phyloP scores from a whole-genome alignment of 2,329 filamentous ascomycete species.

The Fusarium sp. region DNA sequence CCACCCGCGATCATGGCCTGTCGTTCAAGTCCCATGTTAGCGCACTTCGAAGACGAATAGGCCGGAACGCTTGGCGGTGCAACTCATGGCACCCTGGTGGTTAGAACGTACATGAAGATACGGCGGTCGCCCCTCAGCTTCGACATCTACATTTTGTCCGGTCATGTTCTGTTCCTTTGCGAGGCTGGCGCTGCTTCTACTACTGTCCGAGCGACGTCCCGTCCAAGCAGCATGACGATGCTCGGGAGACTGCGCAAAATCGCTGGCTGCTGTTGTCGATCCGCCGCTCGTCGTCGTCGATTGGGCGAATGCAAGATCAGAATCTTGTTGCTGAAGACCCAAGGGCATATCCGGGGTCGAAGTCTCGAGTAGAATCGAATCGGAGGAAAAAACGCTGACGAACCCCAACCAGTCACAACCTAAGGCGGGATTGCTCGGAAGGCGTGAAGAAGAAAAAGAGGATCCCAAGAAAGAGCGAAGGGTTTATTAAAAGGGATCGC shows the following conservation, averaged over 20 bases:
- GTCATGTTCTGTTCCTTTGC: slow-evolving; percentile 50
- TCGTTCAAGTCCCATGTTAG: slow-evolving; percentile 36
- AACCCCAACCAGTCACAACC: slow-evolving; percentile 27
- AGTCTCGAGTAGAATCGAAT: slow-evolving; percentile 6
- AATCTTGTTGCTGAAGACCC: slow-evolving; percentile 43
- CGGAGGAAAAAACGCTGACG: slow-evolving; percentile 10
- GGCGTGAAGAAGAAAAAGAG: slow-evolving; percentile 11
- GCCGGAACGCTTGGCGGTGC: slow-evolving; percentile 1
- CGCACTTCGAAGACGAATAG: slow-evolving; percentile 15
- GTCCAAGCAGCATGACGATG: slow-evolving; percentile 52
- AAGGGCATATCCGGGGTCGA: slow-evolving; percentile 43
- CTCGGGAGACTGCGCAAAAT: slow-evolving; percentile 40
- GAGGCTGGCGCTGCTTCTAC: slow-evolving; percentile 41
- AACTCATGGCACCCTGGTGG: background rate
- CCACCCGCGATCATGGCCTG: slow-evolving; percentile 97
- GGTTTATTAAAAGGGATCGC: slow-evolving; percentile 12
- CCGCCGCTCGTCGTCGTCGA: slow-evolving; percentile 29
- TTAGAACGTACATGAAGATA: slow-evolving; percentile 56
- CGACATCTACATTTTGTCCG: slow-evolving; percentile 55
- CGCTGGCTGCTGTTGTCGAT: slow-evolving; percentile 38
- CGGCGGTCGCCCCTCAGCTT: slow-evolving; percentile 58
- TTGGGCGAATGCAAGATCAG: slow-evolving; percentile 41
- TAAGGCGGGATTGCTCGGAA: slow-evolving; percentile 24
- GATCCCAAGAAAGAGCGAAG: slow-evolving; percentile 22
- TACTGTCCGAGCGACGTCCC: slow-evolving; percentile 45